These are phyloP conservation scores for Fusarium dlaminii DNA, from an alignment of 2,329 filamentous ascomycete genomes.

Conservation along the genomic window DNA sequence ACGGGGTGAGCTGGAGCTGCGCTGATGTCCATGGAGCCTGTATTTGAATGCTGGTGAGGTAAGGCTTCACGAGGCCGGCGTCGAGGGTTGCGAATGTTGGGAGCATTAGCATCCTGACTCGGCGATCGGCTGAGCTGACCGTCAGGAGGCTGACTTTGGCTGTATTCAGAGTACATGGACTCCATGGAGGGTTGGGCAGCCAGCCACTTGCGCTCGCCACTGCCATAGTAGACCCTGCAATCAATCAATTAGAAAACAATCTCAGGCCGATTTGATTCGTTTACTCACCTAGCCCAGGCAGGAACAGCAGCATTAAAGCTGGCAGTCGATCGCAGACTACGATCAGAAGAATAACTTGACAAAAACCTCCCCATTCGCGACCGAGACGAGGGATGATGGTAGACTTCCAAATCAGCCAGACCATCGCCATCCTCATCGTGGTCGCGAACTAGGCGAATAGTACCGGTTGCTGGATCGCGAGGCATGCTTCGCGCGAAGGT, in stretches of 20 bases:
- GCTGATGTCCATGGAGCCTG: conserved; percentile 57
- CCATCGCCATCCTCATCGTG: conserved; percentile 73
- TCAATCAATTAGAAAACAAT: not conserved
- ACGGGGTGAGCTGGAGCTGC: conserved; percentile 46
- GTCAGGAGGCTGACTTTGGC: conserved; percentile 58
- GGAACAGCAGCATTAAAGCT: conserved; percentile 62
- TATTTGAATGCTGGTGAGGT: conserved; percentile 17
- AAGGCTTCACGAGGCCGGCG: conserved; percentile 53
- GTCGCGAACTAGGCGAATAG: conserved; percentile 60
- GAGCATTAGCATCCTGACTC: conserved; percentile 58
- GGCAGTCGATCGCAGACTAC: conserved; percentile 61
- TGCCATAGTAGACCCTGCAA: conserved; percentile 74
- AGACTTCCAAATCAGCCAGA: conserved; percentile 66
- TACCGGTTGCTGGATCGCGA: conserved; percentile 49
- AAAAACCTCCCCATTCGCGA: conserved; percentile 63
- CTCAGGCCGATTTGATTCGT: not conserved
- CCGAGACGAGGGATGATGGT: conserved; percentile 63
- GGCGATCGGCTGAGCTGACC: conserved; percentile 60
- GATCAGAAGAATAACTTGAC: conserved; percentile 59
- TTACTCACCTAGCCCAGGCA: conserved; percentile 61
- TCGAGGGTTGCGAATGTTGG: conserved; percentile 57
- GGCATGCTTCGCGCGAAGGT: conserved; percentile 52
- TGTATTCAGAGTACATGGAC: conserved; percentile 57
- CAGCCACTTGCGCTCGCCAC: conserved; percentile 67
- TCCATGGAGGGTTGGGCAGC: conserved; percentile 55